Evolutionary conservation across 202 grass and related monocot species (phyloP), one percentile per base, ranked within the genome.

Genomic region (Digitaria exilis): DNA sequence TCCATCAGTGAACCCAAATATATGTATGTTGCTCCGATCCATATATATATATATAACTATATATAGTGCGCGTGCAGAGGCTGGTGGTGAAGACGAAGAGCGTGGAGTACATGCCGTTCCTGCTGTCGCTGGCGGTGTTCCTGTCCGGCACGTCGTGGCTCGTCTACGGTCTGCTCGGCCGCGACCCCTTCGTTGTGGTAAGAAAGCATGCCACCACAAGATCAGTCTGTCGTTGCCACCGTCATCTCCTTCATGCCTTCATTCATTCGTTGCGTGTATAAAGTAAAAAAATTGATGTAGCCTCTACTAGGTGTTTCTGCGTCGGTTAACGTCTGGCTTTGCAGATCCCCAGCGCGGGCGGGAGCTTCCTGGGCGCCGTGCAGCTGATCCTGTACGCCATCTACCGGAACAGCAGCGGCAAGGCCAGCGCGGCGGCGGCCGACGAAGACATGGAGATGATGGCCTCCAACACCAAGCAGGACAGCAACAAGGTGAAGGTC

Each of bases 71-170:
- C 14, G 0, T 46, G 57, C 89, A 98, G 96, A 98, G 91, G 83
- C 41, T n/a, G n/a, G n/a, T n/a, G n/a, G n/a, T n/a, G n/a, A n/a
- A n/a, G n/a, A n/a, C n/a, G n/a, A n/a, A n/a, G n/a, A n/a, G n/a
- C n/a, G n/a, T n/a, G n/a, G n/a, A n/a, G n/a, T n/a, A n/a, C n/a
- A n/a, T n/a, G n/a, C 96, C 96, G 14, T 96, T 98, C 79, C 71
- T 98, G 67, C 87, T 98, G 51, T 98, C 96, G 14, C 83, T 96
- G 87, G 92, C 85, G 12, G 91, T 95, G 25, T 98, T 98, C 89
- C 82, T 98, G 50, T 98, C 93, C 76, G 96, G 93, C 65, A 98
- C 93, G 2, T 98, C 96, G 0, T 98, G 96, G 96, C 96, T 98
- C 85, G 54, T 98, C 87, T 98, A 89, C 31, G 96, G 96, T 44